A percentile compares a stretch with the other conserved stretches of the same genome.
phyloP scores from a whole-genome alignment of 148 eudicot genomes.

The Heliamphora exappendiculata region DNA sequence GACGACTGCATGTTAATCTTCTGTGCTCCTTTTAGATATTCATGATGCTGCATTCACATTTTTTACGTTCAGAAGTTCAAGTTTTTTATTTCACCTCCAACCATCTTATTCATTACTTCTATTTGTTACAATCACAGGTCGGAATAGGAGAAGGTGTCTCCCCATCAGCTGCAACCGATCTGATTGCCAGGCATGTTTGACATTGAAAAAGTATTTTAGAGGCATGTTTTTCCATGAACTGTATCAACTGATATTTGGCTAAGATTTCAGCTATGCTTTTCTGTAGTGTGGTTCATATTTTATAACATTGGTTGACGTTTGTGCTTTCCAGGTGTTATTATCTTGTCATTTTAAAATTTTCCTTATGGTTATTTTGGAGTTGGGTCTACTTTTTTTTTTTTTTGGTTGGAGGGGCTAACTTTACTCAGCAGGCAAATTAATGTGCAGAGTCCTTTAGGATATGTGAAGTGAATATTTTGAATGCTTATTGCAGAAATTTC shows the following conservation, averaged over 20 bases:
- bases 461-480: background rate
- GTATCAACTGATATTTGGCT: conserved; percentile 6
- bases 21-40: background rate
- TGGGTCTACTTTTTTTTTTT: background rate
- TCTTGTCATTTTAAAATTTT: background rate
- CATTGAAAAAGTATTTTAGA: conserved; percentile 20
- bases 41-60: background rate
- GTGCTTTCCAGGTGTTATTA: background rate
- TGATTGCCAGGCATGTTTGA: conserved; percentile 88
- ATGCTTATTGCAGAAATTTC: background rate
- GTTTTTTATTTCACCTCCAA: background rate
- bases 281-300: background rate
- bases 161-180: conserved; percentile 97
- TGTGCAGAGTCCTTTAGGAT: background rate
- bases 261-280: background rate
- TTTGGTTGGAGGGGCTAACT: background rate
- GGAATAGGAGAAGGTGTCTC: conserved; percentile 99
- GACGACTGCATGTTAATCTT: background rate
- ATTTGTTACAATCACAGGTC: conserved; percentile 50
- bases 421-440: background rate
- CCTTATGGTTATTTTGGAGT: background rate
- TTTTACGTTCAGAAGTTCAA: background rate
- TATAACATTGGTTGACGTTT: background rate
- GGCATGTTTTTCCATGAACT: conserved; percentile 14
- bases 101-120: conserved; percentile 15